Evolutionary conservation across 2,329 filamentous ascomycete genomes (phyloP).

Genomic region (Dactylellina parvicollis): DNA sequence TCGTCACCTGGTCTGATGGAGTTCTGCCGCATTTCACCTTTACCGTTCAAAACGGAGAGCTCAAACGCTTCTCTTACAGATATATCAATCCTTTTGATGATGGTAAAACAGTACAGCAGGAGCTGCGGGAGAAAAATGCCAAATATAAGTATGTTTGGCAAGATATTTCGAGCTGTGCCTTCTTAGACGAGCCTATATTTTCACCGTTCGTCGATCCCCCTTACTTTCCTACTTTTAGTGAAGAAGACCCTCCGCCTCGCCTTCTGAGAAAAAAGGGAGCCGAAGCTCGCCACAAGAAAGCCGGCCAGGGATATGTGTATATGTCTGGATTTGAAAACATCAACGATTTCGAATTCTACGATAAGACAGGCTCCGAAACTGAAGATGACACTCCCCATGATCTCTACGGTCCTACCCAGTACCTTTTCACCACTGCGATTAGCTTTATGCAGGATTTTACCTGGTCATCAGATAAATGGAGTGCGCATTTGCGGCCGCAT

Average conservation of each 20-base stretch:
- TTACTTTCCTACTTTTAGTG: background rate
- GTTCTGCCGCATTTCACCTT: constrained; percentile 6
- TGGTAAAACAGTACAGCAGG: background rate
- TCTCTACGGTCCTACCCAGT: background rate
- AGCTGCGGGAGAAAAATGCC: background rate
- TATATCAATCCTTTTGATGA: background rate
- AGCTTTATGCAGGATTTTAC: background rate
- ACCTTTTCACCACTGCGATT: background rate
- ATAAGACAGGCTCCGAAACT: background rate
- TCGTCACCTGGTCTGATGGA: background rate
- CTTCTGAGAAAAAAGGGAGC: background rate
- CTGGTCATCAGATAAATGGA: constrained; percentile 20
- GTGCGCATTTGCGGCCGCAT: background rate
- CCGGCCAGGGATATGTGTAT: background rate
- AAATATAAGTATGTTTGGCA: background rate
- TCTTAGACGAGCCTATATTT: constrained; percentile 26
- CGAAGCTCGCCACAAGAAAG: too few species aligned
- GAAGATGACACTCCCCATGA: background rate
- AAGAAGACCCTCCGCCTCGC: background rate
- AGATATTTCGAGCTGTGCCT: constrained; percentile 8
- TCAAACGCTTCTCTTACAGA: background rate
- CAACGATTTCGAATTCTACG: background rate
- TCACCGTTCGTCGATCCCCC: background rate
- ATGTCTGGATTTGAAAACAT: background rate
- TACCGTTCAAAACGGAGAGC: constrained; percentile 4